Evolutionary conservation across 495 filamentous ascomycete genomes (phyloP).

Genomic region (Paragyromitra xinjiangensis): DNA sequence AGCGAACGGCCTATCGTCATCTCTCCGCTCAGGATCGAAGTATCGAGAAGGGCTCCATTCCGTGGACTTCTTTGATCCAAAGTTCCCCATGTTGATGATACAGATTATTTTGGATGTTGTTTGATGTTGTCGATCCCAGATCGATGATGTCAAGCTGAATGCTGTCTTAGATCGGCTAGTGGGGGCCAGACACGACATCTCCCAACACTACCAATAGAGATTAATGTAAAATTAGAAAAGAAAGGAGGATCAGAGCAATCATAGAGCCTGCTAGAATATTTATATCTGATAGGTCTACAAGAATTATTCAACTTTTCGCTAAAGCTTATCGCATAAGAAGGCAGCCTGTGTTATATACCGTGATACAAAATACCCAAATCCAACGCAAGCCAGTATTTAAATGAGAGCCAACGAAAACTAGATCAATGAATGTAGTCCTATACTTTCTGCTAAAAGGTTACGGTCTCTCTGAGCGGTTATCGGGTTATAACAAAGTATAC

Average conservation of each 20-base stretch:
- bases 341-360: not conserved
- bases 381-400: not conserved
- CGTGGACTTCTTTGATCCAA: slow-evolving; percentile 54
- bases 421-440: not conserved
- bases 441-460: not conserved
- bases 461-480: not conserved
- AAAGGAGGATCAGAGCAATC: not conserved
- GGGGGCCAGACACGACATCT: not conserved
- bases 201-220: not conserved
- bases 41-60: slow-evolving; percentile 67
- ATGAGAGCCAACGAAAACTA: not conserved
- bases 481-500: not conserved
- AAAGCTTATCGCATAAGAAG: not conserved
- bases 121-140: not conserved
- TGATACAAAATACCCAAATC: not conserved
- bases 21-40: slow-evolving; percentile 57
- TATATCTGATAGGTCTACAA: not conserved
- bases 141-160: slow-evolving; percentile 34
- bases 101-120: slow-evolving; percentile 4
- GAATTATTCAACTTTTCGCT: not conserved
- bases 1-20: slow-evolving; percentile 63
- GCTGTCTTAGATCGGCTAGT: slow-evolving; percentile 10
- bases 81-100: slow-evolving; percentile 31
- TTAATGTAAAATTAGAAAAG: not conserved
- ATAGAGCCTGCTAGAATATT: not conserved